Base-by-base conservation (phyloP, 1,284 basidiomycete species). In the Boletus mariae region DNA sequence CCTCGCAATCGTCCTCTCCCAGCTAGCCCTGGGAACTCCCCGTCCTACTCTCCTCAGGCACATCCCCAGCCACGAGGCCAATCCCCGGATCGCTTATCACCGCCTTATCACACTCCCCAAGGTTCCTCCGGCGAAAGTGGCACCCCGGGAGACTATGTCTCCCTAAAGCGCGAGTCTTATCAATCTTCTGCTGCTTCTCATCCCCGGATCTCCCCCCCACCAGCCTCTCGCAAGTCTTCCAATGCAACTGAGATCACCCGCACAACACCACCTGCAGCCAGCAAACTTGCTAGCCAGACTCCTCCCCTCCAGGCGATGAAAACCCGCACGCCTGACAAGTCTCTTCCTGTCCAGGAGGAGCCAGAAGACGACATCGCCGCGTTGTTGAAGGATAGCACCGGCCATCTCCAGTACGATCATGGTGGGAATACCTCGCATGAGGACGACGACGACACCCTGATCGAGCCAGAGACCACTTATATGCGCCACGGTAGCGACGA, bases 301-400 rank as follows among this genome's bases (percentile, higher is more conserved):
- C 81, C 83, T 0, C 83, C 84, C 6, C 57, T 77, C 43, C 83
- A 82, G 59, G 67, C 77, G 5, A 73, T 78, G 59, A 75, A 76
- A 55, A 73, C 76, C 3, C 81, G 84, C 32, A 82, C 82, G n/a
- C 82, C 86, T 2, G 87, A 87, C 65, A 77, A 84, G 45, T 87
- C 86, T 31, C 73, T 90, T 26, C 88, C 87, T 6, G 79, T 90
- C 3, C 87, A 90, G 66, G 87, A 90, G 64, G 87, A 90, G 59
- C 75, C 78, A 26, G 87, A 88, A 60, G 87, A 88, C 59, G 84
- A 87, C 57, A 69, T 75, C 10, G 65, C 69, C 3, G 59, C 68
- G 5, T 55, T 63, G 20, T 26, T 37, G 28, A 76, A 74, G 57
- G 71, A 70, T 8, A 56, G 41, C 9, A 28, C 47, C 4, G 47